Conservation (phyloP, 306 rosid species). For the Quercus berberidifolia region DNA sequence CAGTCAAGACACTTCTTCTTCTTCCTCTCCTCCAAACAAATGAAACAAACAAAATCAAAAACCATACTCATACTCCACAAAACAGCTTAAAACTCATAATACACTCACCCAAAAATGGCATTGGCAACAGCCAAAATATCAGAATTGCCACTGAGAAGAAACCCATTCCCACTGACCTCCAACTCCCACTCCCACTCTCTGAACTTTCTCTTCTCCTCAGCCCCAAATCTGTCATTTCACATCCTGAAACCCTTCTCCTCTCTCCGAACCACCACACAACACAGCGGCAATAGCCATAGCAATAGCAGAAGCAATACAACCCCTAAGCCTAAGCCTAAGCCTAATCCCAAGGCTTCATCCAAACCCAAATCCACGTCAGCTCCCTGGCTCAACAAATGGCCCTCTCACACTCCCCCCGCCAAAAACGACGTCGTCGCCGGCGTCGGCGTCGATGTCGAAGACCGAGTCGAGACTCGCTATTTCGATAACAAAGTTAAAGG, state of each 20-base stretch:
- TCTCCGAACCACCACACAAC: constrained; percentile 34
- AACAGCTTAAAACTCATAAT: not conserved
- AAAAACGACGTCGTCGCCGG: not conserved
- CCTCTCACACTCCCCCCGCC: constrained; percentile 30
- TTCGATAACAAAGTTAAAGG: constrained; percentile 32
- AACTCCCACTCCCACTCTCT: constrained; percentile 35
- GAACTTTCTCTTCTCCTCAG: constrained; percentile 33
- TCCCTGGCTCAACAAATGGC: constrained; percentile 64
- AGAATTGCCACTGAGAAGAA: constrained; percentile 41
- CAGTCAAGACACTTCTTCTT: not conserved
- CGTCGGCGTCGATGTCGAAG: not conserved
- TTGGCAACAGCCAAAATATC: constrained; percentile 42
- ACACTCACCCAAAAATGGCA: constrained; percentile 35
- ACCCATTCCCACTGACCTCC: constrained; percentile 43
- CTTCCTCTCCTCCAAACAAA: constrained; percentile 9
- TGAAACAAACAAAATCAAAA: constrained; percentile 19
- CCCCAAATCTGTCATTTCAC: constrained; percentile 48
- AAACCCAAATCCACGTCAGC: constrained; percentile 44
- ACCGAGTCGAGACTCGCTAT: constrained; percentile 27
- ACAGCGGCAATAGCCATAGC: not conserved
- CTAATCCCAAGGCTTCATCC: constrained; percentile 3
- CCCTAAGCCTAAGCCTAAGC: constrained; percentile 9
- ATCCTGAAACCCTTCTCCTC: constrained; percentile 44
- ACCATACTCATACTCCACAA: not conserved
- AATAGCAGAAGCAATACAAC: not conserved